Conservation (phyloP, 2,329 filamentous ascomycete species). For the Fusarium continuum region DNA sequence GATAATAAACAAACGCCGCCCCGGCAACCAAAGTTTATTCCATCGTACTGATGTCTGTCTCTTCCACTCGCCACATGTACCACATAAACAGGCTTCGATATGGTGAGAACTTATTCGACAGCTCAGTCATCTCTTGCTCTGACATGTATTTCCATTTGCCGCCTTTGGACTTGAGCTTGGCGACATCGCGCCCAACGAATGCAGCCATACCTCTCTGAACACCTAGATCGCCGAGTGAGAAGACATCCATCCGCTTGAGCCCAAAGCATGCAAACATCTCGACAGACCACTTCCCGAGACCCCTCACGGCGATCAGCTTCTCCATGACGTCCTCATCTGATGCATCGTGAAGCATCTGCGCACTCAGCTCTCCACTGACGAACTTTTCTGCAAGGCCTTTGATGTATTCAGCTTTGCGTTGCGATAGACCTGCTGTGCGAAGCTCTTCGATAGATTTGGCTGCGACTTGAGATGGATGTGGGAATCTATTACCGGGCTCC, state of each 20-base stretch:
- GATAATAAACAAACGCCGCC: conserved; percentile 24
- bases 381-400: conserved; percentile 87
- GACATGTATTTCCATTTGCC: conserved; percentile 99
- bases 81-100: conserved; percentile 97
- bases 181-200: conserved; percentile 83
- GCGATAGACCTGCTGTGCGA: conserved; percentile 86
- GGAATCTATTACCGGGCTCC: conserved; percentile 63
- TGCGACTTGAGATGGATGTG: conserved; percentile 78
- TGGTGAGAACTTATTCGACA: conserved; percentile 81
- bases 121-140: conserved; percentile 89
- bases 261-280: conserved; percentile 99
- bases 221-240: conserved; percentile 89
- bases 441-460: conserved; percentile 70
- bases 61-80: conserved; percentile 94
- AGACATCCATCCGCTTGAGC: conserved; percentile 94
- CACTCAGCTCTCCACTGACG: conserved; percentile 74
- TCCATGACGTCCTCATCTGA: conserved; percentile 87
- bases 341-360: conserved; percentile 78
- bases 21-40: conserved; percentile 48
- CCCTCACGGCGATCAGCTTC: conserved; percentile 84
- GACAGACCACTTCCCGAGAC: conserved; percentile 88
- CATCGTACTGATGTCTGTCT: conserved; percentile 76
- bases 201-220: conserved; percentile 95
- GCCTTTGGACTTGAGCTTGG: conserved; percentile 79
- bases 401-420: conserved; percentile 96